Evolutionary conservation across 2,329 filamentous ascomycete genomes (phyloP).

Genomic region (Cadophora gregata): DNA sequence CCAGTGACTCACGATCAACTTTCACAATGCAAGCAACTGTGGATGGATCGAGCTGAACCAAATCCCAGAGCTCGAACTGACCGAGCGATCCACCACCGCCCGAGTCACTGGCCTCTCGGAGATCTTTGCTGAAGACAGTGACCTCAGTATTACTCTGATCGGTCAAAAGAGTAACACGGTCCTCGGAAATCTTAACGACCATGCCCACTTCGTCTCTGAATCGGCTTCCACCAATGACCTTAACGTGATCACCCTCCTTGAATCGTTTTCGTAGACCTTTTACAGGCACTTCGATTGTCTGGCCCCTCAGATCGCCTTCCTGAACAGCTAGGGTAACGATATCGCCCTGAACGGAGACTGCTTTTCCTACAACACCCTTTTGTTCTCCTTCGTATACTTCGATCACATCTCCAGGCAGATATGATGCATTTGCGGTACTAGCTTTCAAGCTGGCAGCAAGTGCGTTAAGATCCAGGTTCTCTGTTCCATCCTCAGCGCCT

Average conservation of each 20-base stretch:
- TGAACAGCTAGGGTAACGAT: conserved; percentile 89
- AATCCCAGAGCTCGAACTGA: conserved; percentile 89
- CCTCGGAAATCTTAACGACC: conserved; percentile 91
- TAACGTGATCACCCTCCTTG: conserved; percentile 93
- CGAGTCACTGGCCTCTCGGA: conserved; percentile 91
- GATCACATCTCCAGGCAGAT: conserved; percentile 92
- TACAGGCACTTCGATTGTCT: conserved; percentile 89
- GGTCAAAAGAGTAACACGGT: conserved; percentile 89
- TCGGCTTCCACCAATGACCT: conserved; percentile 94
- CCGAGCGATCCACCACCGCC: conserved; percentile 85
- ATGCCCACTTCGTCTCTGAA: conserved; percentile 96
- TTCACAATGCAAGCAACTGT: conserved; percentile 95
- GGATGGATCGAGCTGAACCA: conserved; percentile 90
- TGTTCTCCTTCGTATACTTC: conserved; percentile 97
- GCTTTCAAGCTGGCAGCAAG: conserved; percentile 90
- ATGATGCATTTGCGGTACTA: conserved; percentile 79
- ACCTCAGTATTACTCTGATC: conserved; percentile 94
- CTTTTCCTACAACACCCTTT: conserved; percentile 85
- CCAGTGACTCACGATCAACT: conserved; percentile 90
- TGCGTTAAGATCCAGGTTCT: conserved; percentile 90
- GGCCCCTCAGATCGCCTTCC: conserved; percentile 80
- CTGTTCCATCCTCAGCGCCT: conserved; percentile 87
- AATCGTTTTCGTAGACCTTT: conserved; percentile 94
- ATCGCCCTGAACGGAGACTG: conserved; percentile 84
- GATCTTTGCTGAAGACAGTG: conserved; percentile 96